Evolutionary conservation across 257 asterid genomes (phyloP).

Genomic region (Solanum ossicruentum): DNA sequence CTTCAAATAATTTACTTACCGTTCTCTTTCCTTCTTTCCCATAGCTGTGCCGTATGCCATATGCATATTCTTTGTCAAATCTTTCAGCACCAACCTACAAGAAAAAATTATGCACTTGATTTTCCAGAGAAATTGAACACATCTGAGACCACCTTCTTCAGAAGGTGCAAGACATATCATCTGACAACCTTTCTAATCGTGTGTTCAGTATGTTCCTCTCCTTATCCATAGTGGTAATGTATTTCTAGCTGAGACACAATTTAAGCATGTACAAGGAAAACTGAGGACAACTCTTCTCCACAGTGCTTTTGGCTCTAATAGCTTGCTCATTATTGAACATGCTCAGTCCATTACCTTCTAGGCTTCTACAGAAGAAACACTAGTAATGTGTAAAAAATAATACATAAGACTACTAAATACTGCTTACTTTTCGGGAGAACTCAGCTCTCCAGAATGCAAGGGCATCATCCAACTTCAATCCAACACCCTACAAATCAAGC

Average conservation of each 20-base stretch:
- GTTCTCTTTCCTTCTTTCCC: conserved; percentile 99
- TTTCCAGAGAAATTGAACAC: not conserved
- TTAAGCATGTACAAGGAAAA: not conserved
- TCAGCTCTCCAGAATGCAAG: conserved; percentile 95
- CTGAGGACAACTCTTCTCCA: not conserved
- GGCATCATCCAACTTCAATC: conserved; percentile 95
- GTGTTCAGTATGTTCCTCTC: not conserved
- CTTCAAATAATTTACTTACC: conserved; percentile 30
- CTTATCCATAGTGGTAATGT: not conserved
- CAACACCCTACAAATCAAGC: conserved; percentile 55
- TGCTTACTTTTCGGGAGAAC: conserved; percentile 68
- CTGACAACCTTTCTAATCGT: not conserved
- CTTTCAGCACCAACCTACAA: conserved; percentile 87
- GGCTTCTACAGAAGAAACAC: not conserved
- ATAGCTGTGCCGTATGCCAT: conserved; percentile 79
- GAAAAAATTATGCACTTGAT: not conserved
- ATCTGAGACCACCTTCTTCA: not conserved
- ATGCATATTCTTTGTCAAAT: conserved; percentile 92
- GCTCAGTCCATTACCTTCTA: not conserved
- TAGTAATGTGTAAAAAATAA: not conserved
- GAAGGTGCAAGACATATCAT: not conserved
- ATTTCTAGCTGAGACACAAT: not conserved
- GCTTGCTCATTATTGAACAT: not conserved
- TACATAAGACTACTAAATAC: not conserved
- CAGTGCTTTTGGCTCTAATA: not conserved